Evolutionary conservation across 768 basidiomycete species (phyloP).

Genomic region (Tubosaeta sp.): DNA sequence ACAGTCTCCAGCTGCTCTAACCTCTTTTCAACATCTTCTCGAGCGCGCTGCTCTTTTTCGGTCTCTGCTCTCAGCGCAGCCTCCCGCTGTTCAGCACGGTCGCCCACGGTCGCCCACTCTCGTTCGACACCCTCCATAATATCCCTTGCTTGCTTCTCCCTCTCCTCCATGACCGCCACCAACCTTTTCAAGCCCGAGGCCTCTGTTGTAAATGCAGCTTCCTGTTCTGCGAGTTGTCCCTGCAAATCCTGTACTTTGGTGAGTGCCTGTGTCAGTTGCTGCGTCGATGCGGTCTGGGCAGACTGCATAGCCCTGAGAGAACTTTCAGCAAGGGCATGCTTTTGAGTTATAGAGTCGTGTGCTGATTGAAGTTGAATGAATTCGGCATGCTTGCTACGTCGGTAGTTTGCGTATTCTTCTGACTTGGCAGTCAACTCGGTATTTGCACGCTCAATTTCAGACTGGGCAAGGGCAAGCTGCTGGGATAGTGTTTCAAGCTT

Average conservation of each 20-base stretch:
- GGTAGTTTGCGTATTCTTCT: constrained; percentile 80
- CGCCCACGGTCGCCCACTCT: constrained; percentile 74
- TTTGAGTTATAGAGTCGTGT: constrained; percentile 68
- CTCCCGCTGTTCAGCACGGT: constrained; percentile 66
- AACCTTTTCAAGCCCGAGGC: constrained; percentile 69
- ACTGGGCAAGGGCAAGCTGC: constrained; percentile 72
- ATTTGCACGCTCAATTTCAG: constrained; percentile 69
- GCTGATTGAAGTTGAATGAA: constrained; percentile 70
- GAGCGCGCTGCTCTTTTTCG: constrained; percentile 62
- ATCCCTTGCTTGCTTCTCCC: constrained; percentile 79
- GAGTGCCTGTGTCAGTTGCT: constrained; percentile 74
- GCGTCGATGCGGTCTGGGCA: constrained; percentile 63
- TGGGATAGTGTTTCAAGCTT: constrained; percentile 80
- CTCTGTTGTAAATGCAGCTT: constrained; percentile 77
- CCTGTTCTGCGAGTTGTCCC: constrained; percentile 78
- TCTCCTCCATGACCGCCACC: constrained; percentile 80
- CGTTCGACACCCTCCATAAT: constrained; percentile 79
- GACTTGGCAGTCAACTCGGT: constrained; percentile 66
- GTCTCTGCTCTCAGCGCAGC: constrained; percentile 62
- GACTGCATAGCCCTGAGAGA: constrained; percentile 72
- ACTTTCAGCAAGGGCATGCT: constrained; percentile 59
- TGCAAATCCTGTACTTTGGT: constrained; percentile 70
- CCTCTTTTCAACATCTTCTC: constrained; percentile 69
- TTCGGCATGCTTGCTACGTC: constrained; percentile 78
- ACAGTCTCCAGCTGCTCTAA: constrained; percentile 69